Conservation (phyloP, 192 early-diverging fungal genomes). For the Podila epicladia region DNA sequence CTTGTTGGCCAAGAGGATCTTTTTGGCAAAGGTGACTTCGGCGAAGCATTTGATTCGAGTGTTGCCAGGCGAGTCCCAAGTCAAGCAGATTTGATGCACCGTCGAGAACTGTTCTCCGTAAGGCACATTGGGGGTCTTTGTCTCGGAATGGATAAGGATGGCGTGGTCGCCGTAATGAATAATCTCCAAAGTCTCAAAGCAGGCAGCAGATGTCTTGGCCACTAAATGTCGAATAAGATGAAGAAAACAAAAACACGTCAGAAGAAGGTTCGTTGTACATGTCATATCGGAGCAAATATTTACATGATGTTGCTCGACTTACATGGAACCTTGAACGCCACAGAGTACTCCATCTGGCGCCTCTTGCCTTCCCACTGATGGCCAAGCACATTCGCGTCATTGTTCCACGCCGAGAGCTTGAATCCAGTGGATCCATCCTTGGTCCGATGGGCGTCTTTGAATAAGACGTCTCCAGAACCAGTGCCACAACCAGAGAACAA, state of each 20-base stretch:
- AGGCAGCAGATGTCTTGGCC: slow-evolving; percentile 28
- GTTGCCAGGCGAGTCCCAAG: slow-evolving; percentile 19
- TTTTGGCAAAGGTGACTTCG: slow-evolving; percentile 32
- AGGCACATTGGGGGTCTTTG: slow-evolving; percentile 17
- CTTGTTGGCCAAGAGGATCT: slow-evolving; percentile 24
- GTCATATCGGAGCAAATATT: neutral
- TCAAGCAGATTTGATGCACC: slow-evolving; percentile 39
- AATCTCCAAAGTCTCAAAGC: slow-evolving; percentile 23
- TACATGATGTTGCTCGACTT: neutral
- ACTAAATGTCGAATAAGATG: slow-evolving; percentile 9
- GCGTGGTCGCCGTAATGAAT: slow-evolving; percentile 6
- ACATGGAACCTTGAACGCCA: slow-evolving; percentile 32
- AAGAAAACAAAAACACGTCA: neutral
- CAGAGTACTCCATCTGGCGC: slow-evolving; percentile 28
- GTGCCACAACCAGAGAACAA: slow-evolving; percentile 24
- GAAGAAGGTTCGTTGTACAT: neutral
- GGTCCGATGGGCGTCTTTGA: slow-evolving; percentile 15
- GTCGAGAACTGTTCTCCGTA: slow-evolving; percentile 35
- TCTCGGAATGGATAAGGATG: slow-evolving; percentile 23
- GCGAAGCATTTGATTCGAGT: slow-evolving; percentile 32
- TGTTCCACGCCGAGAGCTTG: slow-evolving; percentile 23
- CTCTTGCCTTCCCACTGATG: slow-evolving; percentile 3
- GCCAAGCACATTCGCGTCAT: neutral
- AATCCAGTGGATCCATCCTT: slow-evolving; percentile 29
- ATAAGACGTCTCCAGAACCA: slow-evolving; percentile 15